Evolutionary conservation across 2,329 filamentous ascomycete species (phyloP).

Genomic region (Aspergillus aculeatinus): DNA sequence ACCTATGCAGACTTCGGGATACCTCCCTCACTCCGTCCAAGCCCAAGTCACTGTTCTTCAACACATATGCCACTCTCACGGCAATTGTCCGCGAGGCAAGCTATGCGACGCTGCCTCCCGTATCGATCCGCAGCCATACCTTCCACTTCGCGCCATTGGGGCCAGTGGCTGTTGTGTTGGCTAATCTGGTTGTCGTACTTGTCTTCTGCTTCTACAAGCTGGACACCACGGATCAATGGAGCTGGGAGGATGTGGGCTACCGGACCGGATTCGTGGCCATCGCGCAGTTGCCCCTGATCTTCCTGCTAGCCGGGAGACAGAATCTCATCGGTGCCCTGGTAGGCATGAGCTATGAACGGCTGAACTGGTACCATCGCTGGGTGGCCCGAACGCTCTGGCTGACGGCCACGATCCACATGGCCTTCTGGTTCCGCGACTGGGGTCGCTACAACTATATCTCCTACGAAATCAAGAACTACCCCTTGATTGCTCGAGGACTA

Average conservation of each 20-base stretch:
- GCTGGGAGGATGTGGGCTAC: constrained; percentile 58
- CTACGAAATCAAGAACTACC: constrained; percentile 49
- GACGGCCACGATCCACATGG: constrained; percentile 55
- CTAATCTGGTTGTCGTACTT: constrained; percentile 52
- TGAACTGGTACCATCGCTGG: constrained; percentile 57
- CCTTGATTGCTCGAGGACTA: constrained; percentile 52
- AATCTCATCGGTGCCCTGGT: constrained; percentile 53
- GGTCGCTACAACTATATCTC: constrained; percentile 51
- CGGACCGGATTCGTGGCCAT: constrained; percentile 55
- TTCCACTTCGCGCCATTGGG: constrained; percentile 43
- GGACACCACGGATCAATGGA: constrained; percentile 49
- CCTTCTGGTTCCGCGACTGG: constrained; percentile 56
- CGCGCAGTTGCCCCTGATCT: constrained; percentile 56
- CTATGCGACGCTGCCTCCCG: constrained; percentile 45
- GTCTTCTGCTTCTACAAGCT: constrained; percentile 58
- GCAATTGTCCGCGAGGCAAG: constrained; percentile 56
- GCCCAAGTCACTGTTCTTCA: constrained; percentile 52
- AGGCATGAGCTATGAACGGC: constrained; percentile 50
- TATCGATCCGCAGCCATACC: constrained; percentile 33
- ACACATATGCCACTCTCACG: constrained; percentile 52
- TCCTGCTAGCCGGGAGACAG: constrained; percentile 56
- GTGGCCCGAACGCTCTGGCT: constrained; percentile 52
- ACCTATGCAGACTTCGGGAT: constrained; percentile 45
- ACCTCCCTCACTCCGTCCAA: constrained; percentile 50
- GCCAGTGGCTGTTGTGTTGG: constrained; percentile 33